Evolutionary conservation across 345 rosid species (phyloP).

Genomic region (Noccaea caerulescens): DNA sequence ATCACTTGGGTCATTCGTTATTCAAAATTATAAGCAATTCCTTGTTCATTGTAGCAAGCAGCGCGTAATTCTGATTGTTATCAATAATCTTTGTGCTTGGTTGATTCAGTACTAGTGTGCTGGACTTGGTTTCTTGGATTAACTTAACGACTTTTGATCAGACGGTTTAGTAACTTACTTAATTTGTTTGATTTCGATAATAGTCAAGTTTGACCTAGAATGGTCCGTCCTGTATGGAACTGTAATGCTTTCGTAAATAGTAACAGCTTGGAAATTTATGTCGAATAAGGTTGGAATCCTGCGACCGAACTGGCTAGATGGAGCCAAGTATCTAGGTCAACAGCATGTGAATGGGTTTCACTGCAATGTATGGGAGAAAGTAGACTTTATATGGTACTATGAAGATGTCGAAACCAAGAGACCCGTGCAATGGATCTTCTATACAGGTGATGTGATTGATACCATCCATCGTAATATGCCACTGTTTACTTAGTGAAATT

Average conservation of each 20-base stretch:
- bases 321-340: constrained; percentile 65
- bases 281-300: constrained; percentile 55
- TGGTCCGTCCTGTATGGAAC: not conserved
- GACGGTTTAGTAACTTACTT: not conserved
- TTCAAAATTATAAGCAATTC: too few relatives aligned
- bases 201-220: not conserved
- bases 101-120: not conserved
- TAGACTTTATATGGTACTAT: constrained; percentile 66
- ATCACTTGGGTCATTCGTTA: not conserved
- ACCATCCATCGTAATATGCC: not conserved
- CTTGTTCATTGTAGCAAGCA: not conserved
- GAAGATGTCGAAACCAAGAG: constrained; percentile 65
- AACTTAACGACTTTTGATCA: not conserved
- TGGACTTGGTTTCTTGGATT: not conserved
- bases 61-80: not conserved
- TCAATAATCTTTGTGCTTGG: not conserved
- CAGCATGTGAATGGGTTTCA: constrained; percentile 52
- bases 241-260: not conserved
- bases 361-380: constrained; percentile 70
- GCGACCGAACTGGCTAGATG: constrained; percentile 68
- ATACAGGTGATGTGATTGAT: constrained; percentile 44
- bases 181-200: not conserved
- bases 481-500: not conserved
- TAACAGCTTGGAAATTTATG: not conserved
- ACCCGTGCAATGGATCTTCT: constrained; percentile 71